Percentiles rank a stretch among this genome's conserved stretches.
phyloP scores from a whole-genome alignment of 208 protist genomes.

The Wallacemonas sp. region DNA sequence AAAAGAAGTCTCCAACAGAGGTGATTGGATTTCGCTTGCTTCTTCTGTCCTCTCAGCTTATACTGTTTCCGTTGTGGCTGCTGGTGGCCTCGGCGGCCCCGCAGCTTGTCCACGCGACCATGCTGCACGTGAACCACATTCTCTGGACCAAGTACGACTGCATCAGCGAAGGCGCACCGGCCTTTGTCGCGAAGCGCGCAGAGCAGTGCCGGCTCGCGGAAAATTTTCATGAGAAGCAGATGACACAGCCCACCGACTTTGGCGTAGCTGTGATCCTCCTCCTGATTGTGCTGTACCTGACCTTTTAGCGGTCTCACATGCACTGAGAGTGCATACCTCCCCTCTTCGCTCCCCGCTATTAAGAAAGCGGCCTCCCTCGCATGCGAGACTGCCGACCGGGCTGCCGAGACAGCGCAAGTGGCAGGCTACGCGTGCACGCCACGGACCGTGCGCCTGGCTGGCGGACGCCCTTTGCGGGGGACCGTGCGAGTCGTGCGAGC shows the following conservation, averaged over 20 bases:
- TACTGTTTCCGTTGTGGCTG: slow-evolving; percentile 68
- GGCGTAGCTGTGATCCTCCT: slow-evolving; percentile 48
- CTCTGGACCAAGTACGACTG: slow-evolving; percentile 69
- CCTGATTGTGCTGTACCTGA: slow-evolving; percentile 54
- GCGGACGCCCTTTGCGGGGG: no score
- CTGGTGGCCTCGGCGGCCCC: slow-evolving; percentile 52
- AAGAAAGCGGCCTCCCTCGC: no score
- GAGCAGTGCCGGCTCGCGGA: slow-evolving; percentile 28
- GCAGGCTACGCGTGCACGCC: no score
- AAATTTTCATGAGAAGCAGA: slow-evolving; percentile 57
- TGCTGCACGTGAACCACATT: slow-evolving; percentile 65
- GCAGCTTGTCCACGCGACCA: slow-evolving; percentile 73
- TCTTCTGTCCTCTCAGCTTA: slow-evolving; percentile 46
- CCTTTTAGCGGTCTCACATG: no score
- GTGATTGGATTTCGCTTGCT: slow-evolving; percentile 46
- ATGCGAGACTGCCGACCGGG: no score
- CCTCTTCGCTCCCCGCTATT: no score
- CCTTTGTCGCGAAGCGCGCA: slow-evolving; percentile 45
- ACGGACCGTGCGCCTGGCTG: no score
- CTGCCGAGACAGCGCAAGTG: no score
- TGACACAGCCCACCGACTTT: slow-evolving; percentile 61
- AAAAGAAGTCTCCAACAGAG: slow-evolving; percentile 38
- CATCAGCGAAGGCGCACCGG: slow-evolving; percentile 41
- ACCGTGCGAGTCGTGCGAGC: no score
- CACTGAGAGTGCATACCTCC: no score